A percentile compares a stretch with the other conserved stretches of the same genome.
Evolutionary conservation across 805 yeast species (phyloP).

Genomic region (Scheffersomyces amazonensis): DNA sequence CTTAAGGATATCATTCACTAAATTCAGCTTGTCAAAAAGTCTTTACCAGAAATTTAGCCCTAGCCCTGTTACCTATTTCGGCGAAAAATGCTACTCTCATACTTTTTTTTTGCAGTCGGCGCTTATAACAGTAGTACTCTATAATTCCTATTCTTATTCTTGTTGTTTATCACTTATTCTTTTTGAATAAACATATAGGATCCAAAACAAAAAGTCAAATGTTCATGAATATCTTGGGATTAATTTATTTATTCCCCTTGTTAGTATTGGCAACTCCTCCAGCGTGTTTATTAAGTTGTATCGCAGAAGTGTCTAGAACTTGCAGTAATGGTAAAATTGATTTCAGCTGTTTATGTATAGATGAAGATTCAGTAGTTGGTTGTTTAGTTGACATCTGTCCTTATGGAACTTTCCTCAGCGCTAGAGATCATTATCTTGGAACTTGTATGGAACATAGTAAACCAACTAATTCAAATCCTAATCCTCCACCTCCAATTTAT

Average conservation of each 20-base stretch:
- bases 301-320: conserved; percentile 31
- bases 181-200: too few relatives aligned
- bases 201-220: too few relatives aligned
- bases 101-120: too few relatives aligned
- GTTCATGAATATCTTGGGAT: too few relatives aligned
- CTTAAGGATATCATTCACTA: too few relatives aligned
- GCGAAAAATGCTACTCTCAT: too few relatives aligned
- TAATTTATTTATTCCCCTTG: not conserved
- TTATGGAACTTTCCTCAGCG: conserved; percentile 37
- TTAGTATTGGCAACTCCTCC: conserved; percentile 42
- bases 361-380: conserved; percentile 35
- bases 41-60: too few relatives aligned
- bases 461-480: conserved; percentile 7
- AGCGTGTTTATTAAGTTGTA: conserved; percentile 47
- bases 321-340: conserved; percentile 33
- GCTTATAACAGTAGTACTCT: too few relatives aligned
- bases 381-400: conserved; percentile 48
- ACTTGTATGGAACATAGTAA: conserved; percentile 41
- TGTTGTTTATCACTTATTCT: too few relatives aligned
- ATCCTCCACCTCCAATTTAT: conserved; percentile 6
- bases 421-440: conserved; percentile 48
- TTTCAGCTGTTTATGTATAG: conserved; percentile 38
- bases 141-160: too few relatives aligned
- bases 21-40: too few relatives aligned
- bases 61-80: too few relatives aligned